Evolutionary conservation across 495 filamentous ascomycete species (phyloP), one percentile per base, ranked within the genome.

Genomic region (Neurospora sp.): DNA sequence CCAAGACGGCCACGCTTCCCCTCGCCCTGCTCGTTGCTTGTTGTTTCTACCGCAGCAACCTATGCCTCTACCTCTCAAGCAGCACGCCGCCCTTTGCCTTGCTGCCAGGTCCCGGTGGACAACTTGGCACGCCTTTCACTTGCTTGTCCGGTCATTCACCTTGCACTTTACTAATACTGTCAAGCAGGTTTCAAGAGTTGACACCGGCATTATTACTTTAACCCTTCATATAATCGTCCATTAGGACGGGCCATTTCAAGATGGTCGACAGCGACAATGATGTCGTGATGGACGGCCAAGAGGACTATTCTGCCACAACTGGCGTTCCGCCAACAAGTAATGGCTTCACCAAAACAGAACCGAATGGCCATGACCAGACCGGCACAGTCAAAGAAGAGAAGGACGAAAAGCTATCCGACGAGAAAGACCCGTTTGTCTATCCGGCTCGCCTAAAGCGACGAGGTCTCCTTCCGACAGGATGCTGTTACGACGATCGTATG

Each of bases 401-500:
- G 4, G 79, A 79, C 8, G 79, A 76, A 3, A 79, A 81, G 12
- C 72, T 73, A 1, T 74, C 75, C 8, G 75, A 53, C 9, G 42
- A 72, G 38, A 70, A 75, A 8, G 71, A 73, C 18, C 42, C 72
- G 5, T 46, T 76, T 14, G 71, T 48, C 5, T 79, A 78, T 41
- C 80, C 78, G 8, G 69, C 74, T 11, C 59, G 71, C 3, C 69
- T 79, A 37, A 73, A 68, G 16, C 74, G 79, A 22, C 79, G 79
- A 59, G 78, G 81, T 22, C 46, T 80, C 35, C 81, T 94, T 68
- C 82, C 92, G 5, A 91, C 92, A 9, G 90, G 96, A 42, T 86
- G 91, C 59, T 96, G 93, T 75, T 99, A 98, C 79, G 96, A 99
- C 83, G 87, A 89, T 35, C 89, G 94, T 22, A 99, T 99, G 96